Conservation (phyloP, 805 yeast species). For the Scheffersomyces lignosus region DNA sequence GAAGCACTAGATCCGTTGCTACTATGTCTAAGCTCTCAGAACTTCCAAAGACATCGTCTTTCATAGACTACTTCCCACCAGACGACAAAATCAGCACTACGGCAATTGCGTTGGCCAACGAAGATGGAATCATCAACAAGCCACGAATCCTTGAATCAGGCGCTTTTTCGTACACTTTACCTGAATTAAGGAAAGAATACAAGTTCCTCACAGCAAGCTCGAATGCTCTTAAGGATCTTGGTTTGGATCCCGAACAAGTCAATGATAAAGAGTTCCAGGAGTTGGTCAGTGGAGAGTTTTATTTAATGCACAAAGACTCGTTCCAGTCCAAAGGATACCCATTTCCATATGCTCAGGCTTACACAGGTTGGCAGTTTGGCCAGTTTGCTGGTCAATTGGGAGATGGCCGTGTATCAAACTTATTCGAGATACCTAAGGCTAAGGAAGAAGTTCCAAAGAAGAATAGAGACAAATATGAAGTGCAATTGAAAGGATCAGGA, state of each 20-base stretch:
- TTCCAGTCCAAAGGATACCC: slow-evolving; percentile 29
- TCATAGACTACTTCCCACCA: slow-evolving; percentile 26
- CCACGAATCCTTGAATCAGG: slow-evolving; percentile 52
- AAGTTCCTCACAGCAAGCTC: slow-evolving; percentile 58
- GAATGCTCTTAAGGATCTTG: slow-evolving; percentile 61
- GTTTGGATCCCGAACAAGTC: slow-evolving; percentile 42
- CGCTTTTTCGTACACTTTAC: slow-evolving; percentile 70
- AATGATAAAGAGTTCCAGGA: slow-evolving; percentile 48
- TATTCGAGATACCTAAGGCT: slow-evolving; percentile 64
- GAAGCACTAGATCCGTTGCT: too few species aligned
- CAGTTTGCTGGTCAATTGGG: slow-evolving; percentile 96
- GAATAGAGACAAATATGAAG: slow-evolving; percentile 49
- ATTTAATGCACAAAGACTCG: slow-evolving; percentile 28
- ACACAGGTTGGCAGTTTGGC: slow-evolving; percentile 97
- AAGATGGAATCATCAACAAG: slow-evolving; percentile 29
- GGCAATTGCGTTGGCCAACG: slow-evolving; percentile 29
- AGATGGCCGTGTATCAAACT: slow-evolving; percentile 86
- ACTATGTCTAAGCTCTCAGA: slow-evolving; percentile 20
- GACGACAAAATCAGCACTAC: slow-evolving; percentile 27
- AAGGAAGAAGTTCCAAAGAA: slow-evolving; percentile 7
- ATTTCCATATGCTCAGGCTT: slow-evolving; percentile 85
- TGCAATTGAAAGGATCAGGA: slow-evolving; percentile 93
- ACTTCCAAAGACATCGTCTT: slow-evolving; percentile 30
- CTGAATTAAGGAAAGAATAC: slow-evolving; percentile 58
- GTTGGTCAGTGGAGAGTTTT: slow-evolving; percentile 60